phyloP scores from a whole-genome alignment of 2,329 filamentous ascomycete genomes.

The Venturia pyrina region DNA sequence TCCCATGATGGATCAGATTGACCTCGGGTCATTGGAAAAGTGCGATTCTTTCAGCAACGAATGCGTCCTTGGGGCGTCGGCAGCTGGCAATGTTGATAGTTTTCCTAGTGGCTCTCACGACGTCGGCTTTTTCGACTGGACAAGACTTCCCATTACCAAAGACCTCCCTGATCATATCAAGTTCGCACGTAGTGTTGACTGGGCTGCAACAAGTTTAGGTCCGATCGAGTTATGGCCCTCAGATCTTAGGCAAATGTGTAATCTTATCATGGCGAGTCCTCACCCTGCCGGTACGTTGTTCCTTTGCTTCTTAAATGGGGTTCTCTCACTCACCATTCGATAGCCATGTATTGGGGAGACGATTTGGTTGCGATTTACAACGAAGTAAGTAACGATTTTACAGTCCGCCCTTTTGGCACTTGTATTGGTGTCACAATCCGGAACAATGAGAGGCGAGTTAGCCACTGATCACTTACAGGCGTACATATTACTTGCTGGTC shows the following conservation, averaged over 20 bases:
- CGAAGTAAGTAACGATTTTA: slow-evolving; percentile 45
- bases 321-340: slow-evolving; percentile 38
- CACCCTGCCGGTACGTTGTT: slow-evolving; percentile 33
- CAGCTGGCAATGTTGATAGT: slow-evolving; percentile 30
- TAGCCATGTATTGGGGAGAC: slow-evolving; percentile 70
- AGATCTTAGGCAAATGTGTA: slow-evolving; percentile 68
- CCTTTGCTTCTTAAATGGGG: neutral
- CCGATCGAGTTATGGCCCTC: slow-evolving; percentile 64
- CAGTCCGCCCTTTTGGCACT: neutral
- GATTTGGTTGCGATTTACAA: slow-evolving; percentile 63
- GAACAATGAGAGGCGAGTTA: neutral
- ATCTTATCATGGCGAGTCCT: slow-evolving; percentile 70
- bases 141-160: slow-evolving; percentile 53
- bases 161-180: slow-evolving; percentile 60
- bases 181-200: slow-evolving; percentile 63
- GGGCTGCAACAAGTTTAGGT: slow-evolving; percentile 62
- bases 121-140: slow-evolving; percentile 69
- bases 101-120: slow-evolving; percentile 25
- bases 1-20: slow-evolving; percentile 13
- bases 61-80: slow-evolving; percentile 30
- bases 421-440: neutral
- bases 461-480: slow-evolving; percentile 31
- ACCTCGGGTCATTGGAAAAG: slow-evolving; percentile 17
- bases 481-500: slow-evolving; percentile 46
- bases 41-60: slow-evolving; percentile 26